A percentile compares a stretch with the other conserved stretches of the same genome.
Evolutionary conservation across 2,329 filamentous ascomycete species (phyloP).

Genomic region (Pestalotiopsis sp.): DNA sequence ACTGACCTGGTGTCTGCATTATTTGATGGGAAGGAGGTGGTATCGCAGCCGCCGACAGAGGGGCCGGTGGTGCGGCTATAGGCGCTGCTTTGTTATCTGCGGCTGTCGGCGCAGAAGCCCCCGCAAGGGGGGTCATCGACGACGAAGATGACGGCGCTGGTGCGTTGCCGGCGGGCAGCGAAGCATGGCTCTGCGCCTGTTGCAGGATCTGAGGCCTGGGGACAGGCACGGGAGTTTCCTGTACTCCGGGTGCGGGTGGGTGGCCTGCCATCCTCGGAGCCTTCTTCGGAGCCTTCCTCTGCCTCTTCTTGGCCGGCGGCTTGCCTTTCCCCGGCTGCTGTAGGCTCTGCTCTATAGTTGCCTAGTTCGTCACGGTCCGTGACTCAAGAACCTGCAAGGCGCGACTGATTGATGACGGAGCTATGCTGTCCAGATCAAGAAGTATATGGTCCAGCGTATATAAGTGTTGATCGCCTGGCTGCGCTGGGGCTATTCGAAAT

Average conservation of each 20-base stretch:
- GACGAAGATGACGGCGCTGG: too few species aligned
- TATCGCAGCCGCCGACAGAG: neutral
- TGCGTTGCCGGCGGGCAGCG: neutral
- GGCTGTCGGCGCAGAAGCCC: neutral
- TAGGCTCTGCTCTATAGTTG: too few species aligned
- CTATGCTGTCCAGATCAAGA: too few species aligned
- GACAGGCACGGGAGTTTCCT: slow-evolving; percentile 15
- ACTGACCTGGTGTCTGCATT: neutral
- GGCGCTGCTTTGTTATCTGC: neutral
- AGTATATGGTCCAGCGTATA: too few species aligned
- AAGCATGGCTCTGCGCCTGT: neutral
- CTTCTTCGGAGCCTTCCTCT: neutral
- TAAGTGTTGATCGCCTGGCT: too few species aligned
- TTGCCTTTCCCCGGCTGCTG: too few species aligned
- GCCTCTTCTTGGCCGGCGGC: neutral
- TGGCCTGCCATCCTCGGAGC: neutral
- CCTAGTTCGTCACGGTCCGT: too few species aligned
- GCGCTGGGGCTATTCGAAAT: too few species aligned
- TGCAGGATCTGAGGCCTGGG: slow-evolving; percentile 14
- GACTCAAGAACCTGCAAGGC: too few species aligned
- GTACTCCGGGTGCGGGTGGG: slow-evolving; percentile 4
- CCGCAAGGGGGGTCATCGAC: neutral
- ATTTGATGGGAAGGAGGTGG: neutral
- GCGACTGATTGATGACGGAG: too few species aligned
- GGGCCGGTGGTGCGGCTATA: neutral